phyloP scores from a whole-genome alignment of 768 basidiomycete species.

The Suillus hirtellus region DNA sequence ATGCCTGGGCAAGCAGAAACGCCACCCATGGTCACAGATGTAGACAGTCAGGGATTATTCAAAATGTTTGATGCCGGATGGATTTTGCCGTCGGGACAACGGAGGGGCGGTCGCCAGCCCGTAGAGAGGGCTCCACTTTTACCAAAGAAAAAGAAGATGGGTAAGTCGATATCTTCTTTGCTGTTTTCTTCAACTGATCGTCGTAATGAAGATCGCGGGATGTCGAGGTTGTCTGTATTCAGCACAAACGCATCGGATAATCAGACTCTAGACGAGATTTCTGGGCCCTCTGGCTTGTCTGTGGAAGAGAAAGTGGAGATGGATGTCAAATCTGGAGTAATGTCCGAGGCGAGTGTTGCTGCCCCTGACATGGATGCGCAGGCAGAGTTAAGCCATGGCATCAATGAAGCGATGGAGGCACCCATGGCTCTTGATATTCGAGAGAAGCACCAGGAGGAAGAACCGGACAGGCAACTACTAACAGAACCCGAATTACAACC shows the following conservation, averaged over 20 bases:
- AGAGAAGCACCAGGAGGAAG: conserved; percentile 5
- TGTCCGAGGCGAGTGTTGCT: not conserved
- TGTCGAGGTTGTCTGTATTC: conserved; percentile 46
- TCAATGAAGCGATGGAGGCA: not conserved
- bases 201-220: conserved; percentile 31
- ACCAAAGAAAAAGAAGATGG: conserved; percentile 55
- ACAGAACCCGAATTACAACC: not conserved
- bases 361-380: too few relatives aligned
- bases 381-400: not conserved
- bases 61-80: conserved; percentile 83
- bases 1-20: conserved; percentile 36
- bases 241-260: conserved; percentile 51
- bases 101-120: conserved; percentile 57
- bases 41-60: conserved; percentile 75
- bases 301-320: conserved; percentile 20
- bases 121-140: conserved; percentile 46
- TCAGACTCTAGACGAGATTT: conserved; percentile 34
- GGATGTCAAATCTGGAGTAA: conserved; percentile 7
- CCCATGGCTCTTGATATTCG: conserved; percentile 18
- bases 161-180: not conserved
- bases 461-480: not conserved
- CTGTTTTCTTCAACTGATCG: conserved; percentile 5
- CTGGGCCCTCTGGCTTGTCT: conserved; percentile 25
- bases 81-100: conserved; percentile 78
- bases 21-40: conserved; percentile 64